A percentile compares a stretch with the other conserved stretches of the same genome.
Conservation (phyloP, 2,329 filamentous ascomycete species). For the Purpureocillium takamizusanense region DNA sequence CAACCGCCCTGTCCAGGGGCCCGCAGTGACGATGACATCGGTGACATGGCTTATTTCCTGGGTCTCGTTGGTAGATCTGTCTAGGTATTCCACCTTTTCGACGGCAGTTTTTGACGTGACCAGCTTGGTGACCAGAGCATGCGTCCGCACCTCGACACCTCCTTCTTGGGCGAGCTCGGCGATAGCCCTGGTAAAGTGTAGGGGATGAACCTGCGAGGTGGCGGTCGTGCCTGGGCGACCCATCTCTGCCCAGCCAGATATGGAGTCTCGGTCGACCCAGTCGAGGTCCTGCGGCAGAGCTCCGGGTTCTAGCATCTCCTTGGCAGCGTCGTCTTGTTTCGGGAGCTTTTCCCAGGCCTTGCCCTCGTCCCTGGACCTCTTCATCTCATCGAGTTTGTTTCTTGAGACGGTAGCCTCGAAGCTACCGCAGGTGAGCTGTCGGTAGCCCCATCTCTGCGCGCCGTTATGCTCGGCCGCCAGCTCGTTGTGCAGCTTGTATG, state of each 20-base stretch:
- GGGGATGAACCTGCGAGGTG: conserved; percentile 91
- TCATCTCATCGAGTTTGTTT: conserved; percentile 22
- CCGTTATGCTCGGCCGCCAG: conserved; percentile 80
- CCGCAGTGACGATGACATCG: conserved; percentile 47
- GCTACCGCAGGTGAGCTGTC: conserved; percentile 65
- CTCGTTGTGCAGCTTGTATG: conserved; percentile 73
- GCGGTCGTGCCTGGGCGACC: conserved; percentile 57
- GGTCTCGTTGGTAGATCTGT: conserved; percentile 31
- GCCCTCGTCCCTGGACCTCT: conserved; percentile 13
- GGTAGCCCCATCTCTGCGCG: conserved; percentile 75
- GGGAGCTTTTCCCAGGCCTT: conserved; percentile 54
- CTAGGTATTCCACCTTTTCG: conserved; percentile 50
- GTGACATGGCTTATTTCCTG: conserved; percentile 35
- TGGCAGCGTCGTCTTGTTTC: conserved; percentile 45
- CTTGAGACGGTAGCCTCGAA: conserved; percentile 30
- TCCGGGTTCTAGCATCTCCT: conserved; percentile 40
- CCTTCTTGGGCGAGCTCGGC: conserved; percentile 63
- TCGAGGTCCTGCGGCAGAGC: conserved; percentile 70
- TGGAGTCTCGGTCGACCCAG: conserved; percentile 65
- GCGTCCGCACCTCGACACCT: conserved; percentile 59
- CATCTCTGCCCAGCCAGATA: conserved; percentile 74
- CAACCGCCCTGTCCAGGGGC: conserved; percentile 54
- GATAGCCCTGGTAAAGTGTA: conserved; percentile 80
- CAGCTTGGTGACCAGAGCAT: conserved; percentile 60
- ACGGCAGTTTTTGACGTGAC: conserved; percentile 43